Conservation (phyloP, 1,284 basidiomycete genomes). For the Trametes pubescens region DNA sequence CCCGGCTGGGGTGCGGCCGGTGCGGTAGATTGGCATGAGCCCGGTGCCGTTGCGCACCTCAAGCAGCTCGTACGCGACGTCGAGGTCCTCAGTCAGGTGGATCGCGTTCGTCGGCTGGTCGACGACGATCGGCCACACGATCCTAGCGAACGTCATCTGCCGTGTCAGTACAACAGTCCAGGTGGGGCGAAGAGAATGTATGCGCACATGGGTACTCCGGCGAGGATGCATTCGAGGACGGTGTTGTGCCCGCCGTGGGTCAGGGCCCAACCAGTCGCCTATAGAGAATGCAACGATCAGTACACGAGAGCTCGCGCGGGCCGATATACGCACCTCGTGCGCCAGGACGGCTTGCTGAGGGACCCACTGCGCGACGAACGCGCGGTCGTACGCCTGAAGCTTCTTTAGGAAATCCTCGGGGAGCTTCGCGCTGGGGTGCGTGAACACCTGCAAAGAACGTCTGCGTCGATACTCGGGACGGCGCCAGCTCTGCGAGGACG, state of each 20-base stretch:
- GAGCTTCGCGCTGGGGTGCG: conserved; percentile 24
- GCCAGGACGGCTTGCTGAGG: conserved; percentile 35
- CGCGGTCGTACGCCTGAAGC: conserved; percentile 23
- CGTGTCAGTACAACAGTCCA: not conserved
- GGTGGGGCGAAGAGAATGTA: not conserved
- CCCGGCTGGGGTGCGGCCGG: conserved; percentile 10
- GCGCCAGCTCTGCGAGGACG: not conserved
- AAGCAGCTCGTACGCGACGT: conserved; percentile 35
- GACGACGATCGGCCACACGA: conserved; percentile 35
- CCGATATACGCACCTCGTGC: conserved; percentile 28
- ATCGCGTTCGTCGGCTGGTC: conserved; percentile 38
- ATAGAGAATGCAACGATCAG: not conserved
- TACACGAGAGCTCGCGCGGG: not conserved
- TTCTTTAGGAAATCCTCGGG: conserved; percentile 10
- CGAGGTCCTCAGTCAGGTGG: conserved; percentile 27
- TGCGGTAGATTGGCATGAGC: conserved; percentile 31
- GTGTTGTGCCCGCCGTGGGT: conserved; percentile 36
- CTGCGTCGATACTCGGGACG: no score
- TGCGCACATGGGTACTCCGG: conserved; percentile 27
- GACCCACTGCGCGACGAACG: conserved; percentile 25
- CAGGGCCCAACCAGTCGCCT: conserved; percentile 36
- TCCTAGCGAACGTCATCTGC: conserved; percentile 1
- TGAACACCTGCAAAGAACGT: conserved; percentile 26
- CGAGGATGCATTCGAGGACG: conserved; percentile 28
- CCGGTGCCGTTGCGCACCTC: conserved; percentile 34